Percentiles rank a stretch among this genome's conserved stretches.
These are phyloP conservation scores for Andrographis paniculata DNA, from an alignment of 305 asterid species.

Conservation along the genomic window DNA sequence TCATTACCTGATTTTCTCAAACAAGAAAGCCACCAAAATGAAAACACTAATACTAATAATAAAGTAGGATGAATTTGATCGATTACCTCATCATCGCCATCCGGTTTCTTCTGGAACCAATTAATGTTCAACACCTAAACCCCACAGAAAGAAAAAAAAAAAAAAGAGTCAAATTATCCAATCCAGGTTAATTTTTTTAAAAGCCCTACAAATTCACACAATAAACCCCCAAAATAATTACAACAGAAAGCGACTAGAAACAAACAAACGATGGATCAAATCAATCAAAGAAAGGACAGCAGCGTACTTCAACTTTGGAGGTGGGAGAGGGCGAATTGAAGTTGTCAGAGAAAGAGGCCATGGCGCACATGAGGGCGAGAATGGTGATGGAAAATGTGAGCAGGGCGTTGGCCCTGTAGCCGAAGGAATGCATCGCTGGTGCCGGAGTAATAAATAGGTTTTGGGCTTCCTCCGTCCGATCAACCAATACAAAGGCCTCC, in stretches of 20 bases:
- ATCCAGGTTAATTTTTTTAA: conserved; percentile 18
- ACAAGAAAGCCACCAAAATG: conserved; percentile 1
- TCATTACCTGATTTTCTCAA: too few species aligned
- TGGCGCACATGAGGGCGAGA: conserved; percentile 72
- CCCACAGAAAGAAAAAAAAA: conserved; percentile 19
- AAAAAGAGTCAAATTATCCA: not conserved
- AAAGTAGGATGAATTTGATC: conserved; percentile 6
- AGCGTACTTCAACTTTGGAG: conserved; percentile 69
- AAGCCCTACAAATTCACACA: conserved; percentile 12
- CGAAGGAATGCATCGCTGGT: conserved; percentile 56
- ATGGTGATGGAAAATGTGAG: conserved; percentile 68
- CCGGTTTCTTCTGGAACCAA: conserved; percentile 98
- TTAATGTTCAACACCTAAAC: conserved; percentile 81
- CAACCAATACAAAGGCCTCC: too few species aligned
- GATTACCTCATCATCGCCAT: conserved; percentile 94
- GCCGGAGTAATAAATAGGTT: too few species aligned
- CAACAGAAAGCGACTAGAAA: not conserved
- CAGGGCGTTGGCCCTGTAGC: conserved; percentile 70
- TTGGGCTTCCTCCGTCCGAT: too few species aligned
- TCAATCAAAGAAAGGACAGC: not conserved
- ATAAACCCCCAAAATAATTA: not conserved
- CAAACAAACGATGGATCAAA: not conserved
- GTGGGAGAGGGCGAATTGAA: conserved; percentile 60
- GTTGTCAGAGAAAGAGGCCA: conserved; percentile 70
- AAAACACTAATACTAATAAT: not conserved